phyloP scores from a whole-genome alignment of 148 eudicot genomes.

The Rhododendron kiyosumense region DNA sequence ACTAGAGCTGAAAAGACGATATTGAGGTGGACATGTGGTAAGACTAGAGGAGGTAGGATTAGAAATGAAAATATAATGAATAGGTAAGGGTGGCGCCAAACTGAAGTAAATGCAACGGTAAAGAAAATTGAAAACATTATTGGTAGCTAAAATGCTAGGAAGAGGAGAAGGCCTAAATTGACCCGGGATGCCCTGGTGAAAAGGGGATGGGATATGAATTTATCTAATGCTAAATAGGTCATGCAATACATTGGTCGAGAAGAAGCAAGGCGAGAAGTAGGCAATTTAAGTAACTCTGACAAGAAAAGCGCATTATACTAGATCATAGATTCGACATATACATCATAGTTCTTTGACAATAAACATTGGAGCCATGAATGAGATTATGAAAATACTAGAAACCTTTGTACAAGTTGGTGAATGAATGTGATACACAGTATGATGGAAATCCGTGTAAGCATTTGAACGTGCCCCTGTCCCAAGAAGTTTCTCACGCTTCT shows the following conservation, averaged over 20 bases:
- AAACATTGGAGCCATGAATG: neutral
- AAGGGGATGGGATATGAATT: neutral
- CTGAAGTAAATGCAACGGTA: neutral
- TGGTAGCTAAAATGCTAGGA: neutral
- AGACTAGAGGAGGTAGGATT: neutral
- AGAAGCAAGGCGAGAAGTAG: neutral
- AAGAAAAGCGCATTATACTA: neutral
- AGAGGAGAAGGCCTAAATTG: neutral
- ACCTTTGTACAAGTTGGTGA: slow-evolving; percentile 89
- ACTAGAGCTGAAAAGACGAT: neutral
- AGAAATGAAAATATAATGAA: neutral
- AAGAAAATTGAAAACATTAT: neutral
- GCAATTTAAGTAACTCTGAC: neutral
- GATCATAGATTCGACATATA: slow-evolving; percentile 2
- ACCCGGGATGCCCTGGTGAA: neutral
- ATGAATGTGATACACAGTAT: slow-evolving; percentile 97
- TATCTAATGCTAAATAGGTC: neutral
- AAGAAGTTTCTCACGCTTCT: slow-evolving; percentile 93
- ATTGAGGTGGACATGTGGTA: neutral
- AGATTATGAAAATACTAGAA: slow-evolving; percentile 17
- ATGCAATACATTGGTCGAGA: neutral
- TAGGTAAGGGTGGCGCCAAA: neutral
- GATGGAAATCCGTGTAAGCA: slow-evolving; percentile 99
- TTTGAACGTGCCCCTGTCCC: slow-evolving; percentile 99
- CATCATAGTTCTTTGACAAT: neutral